Percentiles rank a stretch among this genome's conserved stretches.
phyloP scores from a whole-genome alignment of 2,329 filamentous ascomycete genomes.

The Allantophomopsis cytisporea region DNA sequence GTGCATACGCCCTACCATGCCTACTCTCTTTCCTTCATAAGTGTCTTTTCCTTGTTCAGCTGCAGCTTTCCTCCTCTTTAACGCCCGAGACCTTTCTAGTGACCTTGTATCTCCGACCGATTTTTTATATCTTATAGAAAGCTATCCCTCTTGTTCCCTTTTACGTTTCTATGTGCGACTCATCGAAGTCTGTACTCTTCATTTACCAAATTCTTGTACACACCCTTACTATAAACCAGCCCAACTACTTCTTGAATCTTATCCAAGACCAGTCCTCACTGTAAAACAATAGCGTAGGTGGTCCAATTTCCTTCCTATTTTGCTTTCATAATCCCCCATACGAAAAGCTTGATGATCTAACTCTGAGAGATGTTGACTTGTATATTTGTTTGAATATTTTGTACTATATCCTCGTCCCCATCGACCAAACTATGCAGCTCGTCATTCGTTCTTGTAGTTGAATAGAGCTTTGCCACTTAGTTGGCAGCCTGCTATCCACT shows the following conservation, averaged over 20 bases:
- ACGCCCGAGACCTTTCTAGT: conserved; percentile 1
- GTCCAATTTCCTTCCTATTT: conserved; percentile 39
- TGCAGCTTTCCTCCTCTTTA: conserved; percentile 1
- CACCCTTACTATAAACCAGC: conserved; percentile 79
- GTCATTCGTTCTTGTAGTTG: conserved; percentile 47
- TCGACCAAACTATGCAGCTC: conserved; percentile 50
- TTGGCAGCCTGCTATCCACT: conserved; percentile 75
- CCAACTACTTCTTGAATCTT: conserved; percentile 50
- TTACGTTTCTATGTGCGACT: conserved; percentile 68
- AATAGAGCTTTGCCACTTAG: conserved; percentile 63
- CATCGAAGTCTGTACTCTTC: conserved; percentile 80
- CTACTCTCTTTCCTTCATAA: conserved; percentile 1
- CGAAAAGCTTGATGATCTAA: conserved; percentile 42
- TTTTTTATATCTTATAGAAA: conserved; percentile 50
- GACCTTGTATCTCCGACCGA: conserved; percentile 37
- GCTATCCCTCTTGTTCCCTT: conserved; percentile 51
- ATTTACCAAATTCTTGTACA: conserved; percentile 83
- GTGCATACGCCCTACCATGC: conserved; percentile 2
- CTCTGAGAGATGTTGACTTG: too few relatives aligned
- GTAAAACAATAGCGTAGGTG: conserved; percentile 51
- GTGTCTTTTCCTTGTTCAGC: conserved; percentile 3
- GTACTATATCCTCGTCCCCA: conserved; percentile 38
- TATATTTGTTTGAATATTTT: conserved; percentile 84
- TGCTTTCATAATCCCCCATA: conserved; percentile 34
- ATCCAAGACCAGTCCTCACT: conserved; percentile 42